phyloP scores from a whole-genome alignment of 2,329 filamentous ascomycete genomes.

The Penicillium psychrosexuale region DNA sequence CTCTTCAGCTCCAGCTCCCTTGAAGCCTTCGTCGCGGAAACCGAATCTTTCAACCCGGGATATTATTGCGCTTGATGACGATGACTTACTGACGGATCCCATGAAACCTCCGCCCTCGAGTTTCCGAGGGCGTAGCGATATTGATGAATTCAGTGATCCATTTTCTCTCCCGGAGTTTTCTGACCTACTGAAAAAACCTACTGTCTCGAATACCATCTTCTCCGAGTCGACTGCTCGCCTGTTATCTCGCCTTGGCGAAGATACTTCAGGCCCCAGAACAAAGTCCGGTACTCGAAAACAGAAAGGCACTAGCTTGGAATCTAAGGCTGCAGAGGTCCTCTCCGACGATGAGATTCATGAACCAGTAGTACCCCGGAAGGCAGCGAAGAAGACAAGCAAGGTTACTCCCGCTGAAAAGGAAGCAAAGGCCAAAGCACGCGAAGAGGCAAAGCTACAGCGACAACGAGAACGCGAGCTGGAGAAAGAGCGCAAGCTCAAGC shows the following conservation, averaged over 20 bases:
- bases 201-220: constrained; percentile 24
- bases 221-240: constrained; percentile 44
- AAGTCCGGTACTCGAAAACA: constrained; percentile 10
- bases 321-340: constrained; percentile 11
- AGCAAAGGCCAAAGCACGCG: constrained; percentile 55
- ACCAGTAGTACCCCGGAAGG: constrained; percentile 39
- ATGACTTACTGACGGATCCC: constrained; percentile 24
- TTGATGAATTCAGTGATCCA: constrained; percentile 37
- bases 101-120: constrained; percentile 1
- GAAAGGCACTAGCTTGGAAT: constrained; percentile 1
- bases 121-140: constrained; percentile 17
- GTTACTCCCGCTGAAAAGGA: constrained; percentile 33
- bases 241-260: constrained; percentile 32
- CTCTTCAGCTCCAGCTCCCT: constrained; percentile 37
- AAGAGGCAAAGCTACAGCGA: constrained; percentile 46
- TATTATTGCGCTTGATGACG: constrained; percentile 39
- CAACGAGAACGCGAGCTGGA: constrained; percentile 57
- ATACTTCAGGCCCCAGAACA: neutral
- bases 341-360: constrained; percentile 46
- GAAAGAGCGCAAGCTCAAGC: constrained; percentile 48
- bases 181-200: constrained; percentile 23
- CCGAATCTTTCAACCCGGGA: constrained; percentile 5
- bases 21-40: constrained; percentile 1
- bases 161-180: constrained; percentile 25
- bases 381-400: constrained; percentile 42